Evolutionary conservation across 2,329 filamentous ascomycete genomes (phyloP).

Genomic region (Cladobotryum protrusum): DNA sequence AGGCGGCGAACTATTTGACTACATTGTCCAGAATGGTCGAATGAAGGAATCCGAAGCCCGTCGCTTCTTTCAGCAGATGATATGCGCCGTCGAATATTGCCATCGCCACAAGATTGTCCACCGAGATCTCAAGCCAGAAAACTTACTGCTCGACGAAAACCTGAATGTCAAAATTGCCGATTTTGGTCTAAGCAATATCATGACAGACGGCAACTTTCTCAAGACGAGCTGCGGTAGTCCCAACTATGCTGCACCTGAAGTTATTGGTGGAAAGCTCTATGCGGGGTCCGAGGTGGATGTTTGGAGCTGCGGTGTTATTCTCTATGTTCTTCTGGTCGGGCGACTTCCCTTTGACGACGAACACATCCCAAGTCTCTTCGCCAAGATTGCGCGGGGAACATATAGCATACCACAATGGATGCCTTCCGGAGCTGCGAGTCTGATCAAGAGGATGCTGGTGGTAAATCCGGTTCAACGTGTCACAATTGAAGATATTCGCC

Average conservation of each 20-base stretch:
- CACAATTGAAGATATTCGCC: constrained; percentile 86
- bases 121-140: constrained; percentile 95
- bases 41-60: constrained; percentile 90
- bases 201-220: constrained; percentile 98
- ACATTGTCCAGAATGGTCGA: constrained; percentile 89
- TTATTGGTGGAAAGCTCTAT: constrained; percentile 96
- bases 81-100: constrained; percentile 97
- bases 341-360: constrained; percentile 95
- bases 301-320: constrained; percentile 92
- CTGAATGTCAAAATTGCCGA: constrained; percentile 99
- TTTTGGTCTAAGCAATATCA: constrained; percentile 98
- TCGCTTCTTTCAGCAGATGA: constrained; percentile 98
- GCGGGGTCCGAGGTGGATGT: constrained; percentile 97
- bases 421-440: constrained; percentile 68
- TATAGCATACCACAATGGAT: constrained; percentile 92
- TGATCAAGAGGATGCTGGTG: constrained; percentile 91
- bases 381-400: constrained; percentile 92
- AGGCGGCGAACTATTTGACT: constrained; percentile 93
- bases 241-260: constrained; percentile 96
- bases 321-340: constrained; percentile 75
- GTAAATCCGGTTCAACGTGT: constrained; percentile 93
- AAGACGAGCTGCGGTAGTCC: constrained; percentile 98
- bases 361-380: constrained; percentile 94
- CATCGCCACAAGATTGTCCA: constrained; percentile 99
- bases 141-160: constrained; percentile 86